Evolutionary conservation across 257 asterid species (phyloP).

Genomic region (Capsicum chinense): DNA sequence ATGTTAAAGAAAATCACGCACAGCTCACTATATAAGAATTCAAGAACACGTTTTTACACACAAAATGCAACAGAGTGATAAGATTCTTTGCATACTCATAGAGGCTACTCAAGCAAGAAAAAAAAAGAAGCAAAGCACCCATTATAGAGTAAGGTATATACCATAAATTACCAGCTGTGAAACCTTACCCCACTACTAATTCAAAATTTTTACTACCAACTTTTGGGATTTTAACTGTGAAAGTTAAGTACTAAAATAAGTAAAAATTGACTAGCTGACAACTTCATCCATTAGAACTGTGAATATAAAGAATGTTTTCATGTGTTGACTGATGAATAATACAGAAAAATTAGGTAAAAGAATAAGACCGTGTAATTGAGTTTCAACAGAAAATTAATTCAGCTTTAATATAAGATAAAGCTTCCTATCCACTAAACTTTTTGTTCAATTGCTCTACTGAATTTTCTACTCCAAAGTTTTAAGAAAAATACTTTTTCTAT

Average conservation of each 20-base stretch:
- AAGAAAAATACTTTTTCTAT: no score
- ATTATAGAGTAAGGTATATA: conserved; percentile 60
- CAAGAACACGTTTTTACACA: conserved; percentile 25
- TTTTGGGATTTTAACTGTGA: not conserved
- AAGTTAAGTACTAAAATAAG: conserved; percentile 15
- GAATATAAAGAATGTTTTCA: not conserved
- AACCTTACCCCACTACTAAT: not conserved
- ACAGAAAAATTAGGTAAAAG: not conserved
- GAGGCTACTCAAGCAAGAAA: conserved; percentile 49
- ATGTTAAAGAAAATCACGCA: not conserved
- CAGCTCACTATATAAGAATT: conserved; percentile 22
- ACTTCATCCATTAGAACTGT: not conserved
- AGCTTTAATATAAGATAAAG: not conserved
- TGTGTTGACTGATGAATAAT: conserved; percentile 1
- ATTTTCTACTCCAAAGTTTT: not conserved
- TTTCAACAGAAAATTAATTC: not conserved
- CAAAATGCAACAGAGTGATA: conserved; percentile 23
- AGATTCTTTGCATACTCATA: conserved; percentile 61
- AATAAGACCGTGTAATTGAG: not conserved
- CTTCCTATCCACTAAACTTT: not conserved
- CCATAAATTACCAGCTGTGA: conserved; percentile 30
- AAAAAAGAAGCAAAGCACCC: conserved; percentile 39
- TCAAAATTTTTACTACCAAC: not conserved
- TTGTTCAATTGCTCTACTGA: not conserved
- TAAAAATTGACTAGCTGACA: conserved; percentile 18